Evolutionary conservation across 176 grass and related monocot genomes (phyloP), one percentile per base, ranked within the genome.

Genomic region (Tuctoria greenei): DNA sequence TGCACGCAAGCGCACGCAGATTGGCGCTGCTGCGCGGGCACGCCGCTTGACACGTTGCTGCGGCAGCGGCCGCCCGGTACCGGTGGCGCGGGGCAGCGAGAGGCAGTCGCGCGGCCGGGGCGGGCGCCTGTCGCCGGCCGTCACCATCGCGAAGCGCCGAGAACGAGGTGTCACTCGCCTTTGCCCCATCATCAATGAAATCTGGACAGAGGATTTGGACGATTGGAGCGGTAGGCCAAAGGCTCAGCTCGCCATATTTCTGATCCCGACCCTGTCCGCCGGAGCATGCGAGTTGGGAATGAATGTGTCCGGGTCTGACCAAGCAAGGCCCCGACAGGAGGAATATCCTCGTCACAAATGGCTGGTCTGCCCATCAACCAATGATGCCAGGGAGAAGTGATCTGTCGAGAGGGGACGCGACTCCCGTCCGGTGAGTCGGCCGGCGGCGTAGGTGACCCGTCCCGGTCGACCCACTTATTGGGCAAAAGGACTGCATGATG

Each of bases 291-390:
- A 50, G 66, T 78, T 51, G 61, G 42, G 67, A 60, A 0, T 77
- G 42, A 44, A 44, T 66, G 50, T 78, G 79, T 77, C 61, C 23
- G 31, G 0, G 44, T 4, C 47, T 55, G 79, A 49, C 79, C 72
- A 69, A 24, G 15, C 55, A 87, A 72, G 66, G 28, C 49, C 79
- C 47, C 31, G 85, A 72, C 85, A 82, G 66, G 28, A 78, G 79
- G 85, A 87, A 87, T 78, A 82, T 83, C 50, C 56, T 60, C 56
- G 25, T 67, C 25, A 13, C 7, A 61, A 61, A 43, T 12, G 12
- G 35, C 1, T 17, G 65, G 52, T 71, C 67, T 61, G 51, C 41
- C 67, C 35, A 20, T 40, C 28, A 79, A 58, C 21, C 21, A 58
- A 35, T 36, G 66, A 58, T 44, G 39, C 64, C 69, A 51, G 15